Evolutionary conservation across 2,329 filamentous ascomycete species (phyloP), one percentile per base, ranked within the genome.

Genomic region (Byssoonygena ceratinophila): DNA sequence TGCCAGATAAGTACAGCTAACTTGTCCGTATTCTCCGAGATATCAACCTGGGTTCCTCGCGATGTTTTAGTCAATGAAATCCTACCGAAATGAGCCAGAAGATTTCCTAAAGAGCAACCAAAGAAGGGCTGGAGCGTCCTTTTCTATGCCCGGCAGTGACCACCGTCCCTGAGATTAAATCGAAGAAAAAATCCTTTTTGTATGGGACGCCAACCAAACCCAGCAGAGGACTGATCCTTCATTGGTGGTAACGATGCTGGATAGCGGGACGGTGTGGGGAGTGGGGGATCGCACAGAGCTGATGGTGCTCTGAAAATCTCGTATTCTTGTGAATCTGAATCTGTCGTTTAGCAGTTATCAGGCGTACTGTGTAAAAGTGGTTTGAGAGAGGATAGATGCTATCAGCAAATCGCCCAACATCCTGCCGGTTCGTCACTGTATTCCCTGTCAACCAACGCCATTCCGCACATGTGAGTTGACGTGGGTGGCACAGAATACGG

Each of bases 401-500:
- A 2, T 16, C 7, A 29, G 22, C 22, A 44, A 29, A 7, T 44
- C 22, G 16, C 8, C 22, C 23, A 2, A 23, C 14, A 25, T 18
- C 29, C 4, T 44, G 40, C 22, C 22, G 27, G 22, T 18, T 25
- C 40, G 4, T 16, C 40, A 29, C 3, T 23, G 5, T 41, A 1
- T 29, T 44, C 40, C 40, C 40, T 44, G 40, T 44, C 40, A 16
- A 14, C 23, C 40, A 29, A 22, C 14, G 3, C 9, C 25, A 16
- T 2, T 20, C 16, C 4, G 31, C 4, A 47, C 4, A 36, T 47
- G 31, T 27, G 32, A 20, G 36, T 27, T 31, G 46, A 49, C 46
- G 46, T 40, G 22, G 46, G 46, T 49, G 34, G 36, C 36, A 49
- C 46, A 39, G n/a, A 16, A 49, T 31, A 41, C 34, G 36, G 46